Conservation (phyloP, 2,329 filamentous ascomycete species). For the Colletotrichum scovillei region DNA sequence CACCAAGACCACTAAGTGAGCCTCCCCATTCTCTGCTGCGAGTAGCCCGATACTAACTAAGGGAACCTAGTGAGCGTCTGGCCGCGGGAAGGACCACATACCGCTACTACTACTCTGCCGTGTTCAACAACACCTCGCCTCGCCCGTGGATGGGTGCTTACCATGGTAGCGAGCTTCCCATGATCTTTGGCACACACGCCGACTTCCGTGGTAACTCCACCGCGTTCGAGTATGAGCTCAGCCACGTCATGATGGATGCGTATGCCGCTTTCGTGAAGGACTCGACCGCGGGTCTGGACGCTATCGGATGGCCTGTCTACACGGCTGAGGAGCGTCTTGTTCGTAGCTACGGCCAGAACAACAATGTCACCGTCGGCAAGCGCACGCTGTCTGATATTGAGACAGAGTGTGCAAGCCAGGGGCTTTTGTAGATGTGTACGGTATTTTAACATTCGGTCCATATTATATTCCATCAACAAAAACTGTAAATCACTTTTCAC, state of each 20-base stretch:
- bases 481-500: no score
- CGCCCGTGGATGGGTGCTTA: slow-evolving; percentile 42
- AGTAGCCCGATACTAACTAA: not conserved
- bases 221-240: slow-evolving; percentile 30
- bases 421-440: slow-evolving; percentile 3
- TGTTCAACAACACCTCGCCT: slow-evolving; percentile 44
- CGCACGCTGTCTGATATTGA: slow-evolving; percentile 25
- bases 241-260: slow-evolving; percentile 33
- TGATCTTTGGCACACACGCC: slow-evolving; percentile 47
- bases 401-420: not conserved
- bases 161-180: slow-evolving; percentile 45
- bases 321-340: slow-evolving; percentile 20
- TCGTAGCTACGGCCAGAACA: slow-evolving; percentile 30
- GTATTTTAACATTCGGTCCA: no score
- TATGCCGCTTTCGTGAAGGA: slow-evolving; percentile 26
- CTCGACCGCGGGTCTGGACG: slow-evolving; percentile 22
- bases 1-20: slow-evolving; percentile 32
- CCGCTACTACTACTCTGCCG: slow-evolving; percentile 43
- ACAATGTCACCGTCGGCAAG: slow-evolving; percentile 4
- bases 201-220: slow-evolving; percentile 35
- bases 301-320: slow-evolving; percentile 25
- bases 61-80: slow-evolving; percentile 15
- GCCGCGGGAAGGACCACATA: slow-evolving; percentile 37
- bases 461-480: no score
- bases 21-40: no score